These are phyloP conservation scores for Hura crepitans DNA, from an alignment of 441 rosid genomes.

Conservation along the genomic window DNA sequence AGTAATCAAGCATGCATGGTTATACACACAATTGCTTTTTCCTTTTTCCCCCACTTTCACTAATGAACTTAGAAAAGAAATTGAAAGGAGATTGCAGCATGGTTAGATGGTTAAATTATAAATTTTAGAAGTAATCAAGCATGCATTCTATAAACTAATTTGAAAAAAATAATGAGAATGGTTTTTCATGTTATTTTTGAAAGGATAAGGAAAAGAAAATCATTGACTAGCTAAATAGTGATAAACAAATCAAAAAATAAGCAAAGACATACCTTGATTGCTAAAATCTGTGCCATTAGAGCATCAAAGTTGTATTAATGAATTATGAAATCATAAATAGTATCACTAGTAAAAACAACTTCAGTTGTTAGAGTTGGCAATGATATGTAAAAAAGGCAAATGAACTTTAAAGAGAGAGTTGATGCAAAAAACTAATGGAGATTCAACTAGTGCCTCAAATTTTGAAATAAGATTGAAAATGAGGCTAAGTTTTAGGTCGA, in stretches of 20 bases:
- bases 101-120: background rate
- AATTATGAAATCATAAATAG: constrained; percentile 64
- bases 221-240: background rate
- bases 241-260: constrained; percentile 5
- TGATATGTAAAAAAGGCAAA: too few relatives aligned
- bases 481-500: too few relatives aligned
- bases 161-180: background rate
- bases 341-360: constrained; percentile 93
- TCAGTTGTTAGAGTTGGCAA: too few relatives aligned
- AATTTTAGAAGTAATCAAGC: background rate
- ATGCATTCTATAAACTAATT: background rate
- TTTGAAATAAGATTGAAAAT: too few relatives aligned
- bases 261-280: constrained; percentile 59
- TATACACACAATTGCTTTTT: background rate
- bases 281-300: constrained; percentile 72
- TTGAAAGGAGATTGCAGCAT: background rate
- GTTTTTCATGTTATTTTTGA: background rate
- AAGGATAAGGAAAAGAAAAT: background rate
- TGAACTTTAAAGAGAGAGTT: too few relatives aligned
- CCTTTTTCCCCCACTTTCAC: background rate
- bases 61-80: background rate
- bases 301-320: constrained; percentile 66
- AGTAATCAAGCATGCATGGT: too few relatives aligned
- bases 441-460: too few relatives aligned
- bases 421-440: too few relatives aligned